Percentiles rank a stretch among this genome's conserved stretches.
Evolutionary conservation across 2,329 filamentous ascomycete species (phyloP).

Genomic region (Talaromyces sp.): DNA sequence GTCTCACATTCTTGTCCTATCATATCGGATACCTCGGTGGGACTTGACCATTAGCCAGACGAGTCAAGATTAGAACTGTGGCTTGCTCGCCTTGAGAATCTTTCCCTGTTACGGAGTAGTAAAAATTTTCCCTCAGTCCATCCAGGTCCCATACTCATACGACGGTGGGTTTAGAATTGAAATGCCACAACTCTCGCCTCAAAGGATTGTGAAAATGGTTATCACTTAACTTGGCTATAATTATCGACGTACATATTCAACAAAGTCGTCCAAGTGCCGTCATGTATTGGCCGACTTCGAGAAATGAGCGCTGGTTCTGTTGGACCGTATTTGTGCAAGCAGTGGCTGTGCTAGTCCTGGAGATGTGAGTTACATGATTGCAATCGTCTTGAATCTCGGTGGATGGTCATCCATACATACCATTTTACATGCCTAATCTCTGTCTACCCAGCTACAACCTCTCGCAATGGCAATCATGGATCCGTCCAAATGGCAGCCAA

Average conservation of each 20-base stretch:
- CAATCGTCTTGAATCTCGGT: not conserved
- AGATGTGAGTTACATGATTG: not conserved
- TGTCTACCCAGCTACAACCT: not conserved
- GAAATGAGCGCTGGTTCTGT: slow-evolving; percentile 1
- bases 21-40: not conserved
- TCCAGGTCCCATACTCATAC: not conserved
- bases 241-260: not conserved
- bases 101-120: not conserved
- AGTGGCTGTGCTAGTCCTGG: not conserved
- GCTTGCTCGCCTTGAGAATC: not conserved
- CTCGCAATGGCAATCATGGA: slow-evolving; percentile 4
- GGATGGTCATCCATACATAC: not conserved
- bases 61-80: not conserved
- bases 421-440: not conserved
- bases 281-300: slow-evolving; percentile 2
- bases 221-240: not conserved
- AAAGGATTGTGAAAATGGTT: not conserved
- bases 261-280: not conserved
- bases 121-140: not conserved
- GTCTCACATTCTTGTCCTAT: not conserved
- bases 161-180: not conserved
- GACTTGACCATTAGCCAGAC: too few species aligned
- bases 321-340: not conserved
- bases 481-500: not conserved
- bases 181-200: not conserved